phyloP scores from a whole-genome alignment of 345 rosid genomes.

The Camelina laxa region DNA sequence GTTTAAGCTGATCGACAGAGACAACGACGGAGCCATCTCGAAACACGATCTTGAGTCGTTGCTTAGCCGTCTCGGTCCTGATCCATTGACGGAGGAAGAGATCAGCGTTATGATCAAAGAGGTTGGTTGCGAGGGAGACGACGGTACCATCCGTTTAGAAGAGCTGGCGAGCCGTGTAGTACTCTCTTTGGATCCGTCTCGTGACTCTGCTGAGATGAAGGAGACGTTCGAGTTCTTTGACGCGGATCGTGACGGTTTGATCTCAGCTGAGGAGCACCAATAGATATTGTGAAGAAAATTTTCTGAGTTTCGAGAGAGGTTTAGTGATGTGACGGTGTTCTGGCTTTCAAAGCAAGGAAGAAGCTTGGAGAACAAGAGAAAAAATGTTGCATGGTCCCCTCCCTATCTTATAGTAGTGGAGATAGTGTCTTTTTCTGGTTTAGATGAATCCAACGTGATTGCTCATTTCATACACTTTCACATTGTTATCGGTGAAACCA shows the following conservation, averaged over 20 bases:
- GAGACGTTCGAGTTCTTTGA: slow-evolving; percentile 85
- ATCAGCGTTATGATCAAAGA: slow-evolving; percentile 58
- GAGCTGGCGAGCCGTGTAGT: slow-evolving; percentile 51
- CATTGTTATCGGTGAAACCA: no score
- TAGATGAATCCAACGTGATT: no score
- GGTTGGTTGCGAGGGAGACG: slow-evolving; percentile 46
- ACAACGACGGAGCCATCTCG: slow-evolving; percentile 64
- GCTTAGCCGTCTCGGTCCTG: slow-evolving; percentile 56
- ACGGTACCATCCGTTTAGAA: slow-evolving; percentile 55
- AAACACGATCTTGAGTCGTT: slow-evolving; percentile 67
- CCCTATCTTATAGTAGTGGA: no score
- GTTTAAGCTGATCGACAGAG: slow-evolving; percentile 58
- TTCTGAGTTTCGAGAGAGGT: no score
- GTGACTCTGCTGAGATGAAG: slow-evolving; percentile 60
- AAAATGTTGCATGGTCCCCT: no score
- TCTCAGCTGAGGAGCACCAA: slow-evolving; percentile 88
- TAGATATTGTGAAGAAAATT: no score
- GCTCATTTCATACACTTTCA: no score
- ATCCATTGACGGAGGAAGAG: slow-evolving; percentile 62
- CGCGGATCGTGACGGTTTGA: slow-evolving; percentile 78
- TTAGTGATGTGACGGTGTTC: no score
- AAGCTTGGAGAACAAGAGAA: no score
- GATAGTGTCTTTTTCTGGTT: no score
- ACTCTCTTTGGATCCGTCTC: slow-evolving; percentile 30
- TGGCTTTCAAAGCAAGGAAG: no score